Evolutionary conservation across 2,329 filamentous ascomycete species (phyloP), one percentile per base, ranked within the genome.

Genomic region (Aureobasidium sp.): DNA sequence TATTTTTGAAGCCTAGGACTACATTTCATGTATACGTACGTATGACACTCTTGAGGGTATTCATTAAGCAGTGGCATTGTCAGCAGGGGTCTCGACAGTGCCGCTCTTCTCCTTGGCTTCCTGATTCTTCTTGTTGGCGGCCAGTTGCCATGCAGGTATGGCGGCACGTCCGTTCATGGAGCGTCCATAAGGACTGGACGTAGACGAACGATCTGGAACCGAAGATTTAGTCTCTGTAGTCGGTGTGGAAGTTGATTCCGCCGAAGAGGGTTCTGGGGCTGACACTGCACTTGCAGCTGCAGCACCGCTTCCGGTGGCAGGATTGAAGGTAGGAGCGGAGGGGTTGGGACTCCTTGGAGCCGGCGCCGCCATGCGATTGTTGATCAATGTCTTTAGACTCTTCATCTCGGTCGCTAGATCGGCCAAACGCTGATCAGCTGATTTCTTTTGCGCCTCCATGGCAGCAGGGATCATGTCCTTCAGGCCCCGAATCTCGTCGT

Each of bases 381-480:
- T 80, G 56, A 99, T 85, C 59, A 99, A 80, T 2, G 90, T 89
- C 82, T 97, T 97, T 69, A 99, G 79, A 73, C 92, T 97, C 79
- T 89, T 91, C 69, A 99, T 81, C 76, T 99, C 94, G 7, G 82
- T 84, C 67, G 90, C 89, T 67, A 99, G 84, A 69, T 97, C 94
- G 74, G 87, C 88, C 63, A 99, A 78, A 53, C 91, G 83, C 67
- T 80, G 83, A 71, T 97, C 92, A 29, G 89, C 90, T 60, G 85
- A 82, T 65, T 93, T 89, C 76, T 93, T 93, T 71, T 97, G 91
- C 59, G 88, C 88, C 66, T 94, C 87, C 69, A 99, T 83, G 2
- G 92, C 92, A 74, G 89, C 90, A 8, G 95, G 94, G 61, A 99
- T 91, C 57, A 89, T 80, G 67, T 92, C 89, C 73, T 93, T 89